These are phyloP conservation scores for Sphagnum magellanicum DNA, from an alignment of 228 moss, liverwort and hornwort genomes.

Conservation along the genomic window DNA sequence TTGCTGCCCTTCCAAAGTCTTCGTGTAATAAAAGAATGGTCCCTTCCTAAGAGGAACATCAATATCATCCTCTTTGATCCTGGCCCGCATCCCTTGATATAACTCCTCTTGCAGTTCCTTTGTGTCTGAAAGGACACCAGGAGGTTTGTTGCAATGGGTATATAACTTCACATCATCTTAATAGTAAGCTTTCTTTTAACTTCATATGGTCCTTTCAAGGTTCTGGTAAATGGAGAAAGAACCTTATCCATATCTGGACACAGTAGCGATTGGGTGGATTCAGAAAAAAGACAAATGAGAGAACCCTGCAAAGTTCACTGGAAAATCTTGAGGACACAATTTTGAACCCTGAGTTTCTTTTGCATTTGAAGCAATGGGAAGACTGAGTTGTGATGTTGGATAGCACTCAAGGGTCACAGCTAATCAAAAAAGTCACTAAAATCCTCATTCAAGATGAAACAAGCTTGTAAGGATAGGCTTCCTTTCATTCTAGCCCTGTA, in stretches of 20 bases:
- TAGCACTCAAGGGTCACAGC: no score
- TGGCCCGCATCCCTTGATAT: conserved; percentile 79
- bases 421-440: no score
- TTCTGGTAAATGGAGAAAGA: background rate
- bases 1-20: conserved; percentile 68
- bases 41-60: conserved; percentile 62
- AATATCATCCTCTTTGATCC: conserved; percentile 76
- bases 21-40: conserved; percentile 68
- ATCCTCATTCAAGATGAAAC: no score
- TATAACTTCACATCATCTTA: background rate
- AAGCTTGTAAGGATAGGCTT: no score
- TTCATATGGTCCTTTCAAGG: background rate
- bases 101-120: conserved; percentile 55
- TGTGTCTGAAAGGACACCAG: conserved; percentile 33
- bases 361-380: no score
- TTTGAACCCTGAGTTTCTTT: no score
- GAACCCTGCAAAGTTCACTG: no score
- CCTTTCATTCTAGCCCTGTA: no score
- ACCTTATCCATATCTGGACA: no score
- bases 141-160: background rate
- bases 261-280: no score
- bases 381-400: no score
- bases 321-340: no score
- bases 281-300: background rate
- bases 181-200: background rate